Evolutionary conservation across 2,329 filamentous ascomycete genomes (phyloP), one percentile per base, ranked within the genome.

Genomic region (Mycocentrospora acerina): DNA sequence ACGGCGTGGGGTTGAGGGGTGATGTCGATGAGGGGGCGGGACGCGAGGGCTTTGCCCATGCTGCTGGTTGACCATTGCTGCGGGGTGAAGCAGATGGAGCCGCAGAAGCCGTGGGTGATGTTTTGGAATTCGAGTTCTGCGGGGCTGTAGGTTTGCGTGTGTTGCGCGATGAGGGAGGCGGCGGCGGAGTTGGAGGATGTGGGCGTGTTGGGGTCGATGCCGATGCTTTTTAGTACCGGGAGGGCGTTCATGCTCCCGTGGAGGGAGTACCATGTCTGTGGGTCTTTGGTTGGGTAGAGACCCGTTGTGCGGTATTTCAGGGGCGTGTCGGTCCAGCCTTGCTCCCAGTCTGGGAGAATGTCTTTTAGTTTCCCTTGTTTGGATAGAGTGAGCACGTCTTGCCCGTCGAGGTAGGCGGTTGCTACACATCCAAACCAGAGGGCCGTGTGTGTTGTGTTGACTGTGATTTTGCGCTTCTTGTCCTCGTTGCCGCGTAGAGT

Each of bases 211-310:
- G 66, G 59, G 35, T 74, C 59, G 33, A 79, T 66, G 4, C 72
- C 73, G 29, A 78, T 70, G n/a, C 71, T 68, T 17, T 61, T 50
- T 1, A 78, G 64, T 0, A 72, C 71, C 2, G 68, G 64, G 2
- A 57, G 53, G 0, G 74, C 69, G 24, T 75, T 55, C 29, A 79
- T 61, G 1, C 71, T 76, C 4, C 76, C 76, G 36, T 79, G 74
- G 1, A 79, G 61, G 9, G 73, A 73, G 51, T 75, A 79, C 71
- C 72, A 77, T 1, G 70, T 66, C 1, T 65, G 61, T 1, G 44
- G 40, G 24, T 72, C 59, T n/a, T 64, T 69, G 0, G 76, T 79
- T 7, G 69, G 71, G 44, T 78, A 78, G 2, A 52, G 22, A 6
- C 39, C 51, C 7, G 48, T 52, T 7, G 51, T 28, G 31, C 74